Evolutionary conservation across 371 early-diverging fungal species (phyloP).

Genomic region (Syncephalis plumigaleata): DNA sequence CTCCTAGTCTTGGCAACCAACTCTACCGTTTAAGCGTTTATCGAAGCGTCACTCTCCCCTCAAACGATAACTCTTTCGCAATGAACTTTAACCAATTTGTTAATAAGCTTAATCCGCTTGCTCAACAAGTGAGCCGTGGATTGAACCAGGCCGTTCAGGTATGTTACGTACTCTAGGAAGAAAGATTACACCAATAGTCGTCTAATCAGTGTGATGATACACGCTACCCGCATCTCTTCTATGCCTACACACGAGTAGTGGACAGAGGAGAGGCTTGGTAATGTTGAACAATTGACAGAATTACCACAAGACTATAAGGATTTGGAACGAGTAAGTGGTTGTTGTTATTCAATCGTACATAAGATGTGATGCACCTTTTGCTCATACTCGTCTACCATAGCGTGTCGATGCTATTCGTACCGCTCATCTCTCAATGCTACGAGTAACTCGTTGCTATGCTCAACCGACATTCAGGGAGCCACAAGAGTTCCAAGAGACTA

Average conservation of each 20-base stretch:
- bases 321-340: conserved; percentile 40
- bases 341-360: background rate
- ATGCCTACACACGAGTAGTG: conserved; percentile 24
- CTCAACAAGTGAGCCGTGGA: background rate
- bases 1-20: no score
- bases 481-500: conserved; percentile 48
- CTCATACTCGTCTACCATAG: conserved; percentile 8
- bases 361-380: background rate
- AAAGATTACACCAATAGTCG: no score
- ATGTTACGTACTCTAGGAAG: no score
- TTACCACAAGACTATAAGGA: conserved; percentile 80
- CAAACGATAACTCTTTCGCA: no score
- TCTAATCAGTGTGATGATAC: no score
- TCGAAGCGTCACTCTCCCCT: no score
- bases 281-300: conserved; percentile 65
- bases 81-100: background rate
- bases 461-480: conserved; percentile 61
- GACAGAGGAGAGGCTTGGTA: conserved; percentile 78
- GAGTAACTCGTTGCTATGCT: conserved; percentile 53
- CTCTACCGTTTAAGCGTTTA: no score
- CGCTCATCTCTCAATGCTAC: conserved; percentile 46
- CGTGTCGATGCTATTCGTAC: conserved; percentile 45
- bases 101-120: conserved; percentile 2
- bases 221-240: background rate
- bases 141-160: conserved; percentile 2